Base-by-base conservation (phyloP, 306 rosid species). In the Hippophae gyantsensis region DNA sequence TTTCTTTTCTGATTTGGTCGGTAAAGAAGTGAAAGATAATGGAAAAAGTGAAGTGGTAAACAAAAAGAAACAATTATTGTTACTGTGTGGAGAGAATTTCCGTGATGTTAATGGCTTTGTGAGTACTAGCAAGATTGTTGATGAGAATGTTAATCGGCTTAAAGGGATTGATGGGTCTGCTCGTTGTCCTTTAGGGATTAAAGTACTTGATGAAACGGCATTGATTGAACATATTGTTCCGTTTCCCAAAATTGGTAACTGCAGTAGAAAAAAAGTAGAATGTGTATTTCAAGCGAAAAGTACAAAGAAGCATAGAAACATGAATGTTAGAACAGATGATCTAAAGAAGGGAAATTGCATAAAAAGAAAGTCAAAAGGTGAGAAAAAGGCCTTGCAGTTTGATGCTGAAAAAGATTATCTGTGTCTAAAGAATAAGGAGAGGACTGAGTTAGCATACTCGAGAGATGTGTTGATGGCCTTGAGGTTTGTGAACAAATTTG, bases 121-220 rank as follows among this genome's bases (percentile, higher is more conserved):
- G 27, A 42, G 40, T 50, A 58, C 57, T 56, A 1, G 27, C 0
- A 57, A 13, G 60, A 10, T 32, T 54, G 42, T 48, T 23, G 26
- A 26, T 10, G 59, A 48, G 13, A 26, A 43, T 25, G 43, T 9
- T 13, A 13, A n/a, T 48, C 49, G 46, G 13, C 43, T 61, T 2
- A 56, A 60, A 8, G 49, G 54, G 43, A 61, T 46, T 50, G 50
- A 23, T 43, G 58, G 48, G 5, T 45, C 54, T 62, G 49, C 63
- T 10, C 45, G 77, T 42, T 50, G 75, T 50, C 66, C 79, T 25
- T 54, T 78, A 54, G 81, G 74, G 71, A 64, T 87, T 58, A 76
- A 87, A 71, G 87, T 90, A 2, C 74, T 90, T 45, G 97, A 90
- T 60, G 94, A 90, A 42, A 90, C 96, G 6, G 97, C 97, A 13